Evolutionary conservation across 768 basidiomycete genomes (phyloP).

Genomic region (Mycena rosella): DNA sequence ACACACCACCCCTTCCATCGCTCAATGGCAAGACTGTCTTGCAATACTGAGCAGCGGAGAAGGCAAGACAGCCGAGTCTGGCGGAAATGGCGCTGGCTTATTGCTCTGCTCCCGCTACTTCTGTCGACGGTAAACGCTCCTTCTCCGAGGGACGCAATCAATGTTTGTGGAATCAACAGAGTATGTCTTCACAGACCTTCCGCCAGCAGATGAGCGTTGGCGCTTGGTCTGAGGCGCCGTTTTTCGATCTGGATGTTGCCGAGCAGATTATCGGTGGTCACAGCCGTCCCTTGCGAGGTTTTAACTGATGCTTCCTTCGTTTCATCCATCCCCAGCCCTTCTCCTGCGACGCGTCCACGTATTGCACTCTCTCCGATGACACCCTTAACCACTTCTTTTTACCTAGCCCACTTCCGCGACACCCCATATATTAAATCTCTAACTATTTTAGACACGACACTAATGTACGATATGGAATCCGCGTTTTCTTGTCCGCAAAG

Average conservation of each 20-base stretch:
- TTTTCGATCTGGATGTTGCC: constrained; percentile 9
- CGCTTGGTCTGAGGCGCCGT: constrained; percentile 23
- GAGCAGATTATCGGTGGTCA: background rate
- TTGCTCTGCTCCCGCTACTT: constrained; percentile 25
- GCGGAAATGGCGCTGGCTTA: constrained; percentile 27
- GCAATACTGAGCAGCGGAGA: constrained; percentile 20
- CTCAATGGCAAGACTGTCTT: constrained; percentile 19
- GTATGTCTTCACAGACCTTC: too few relatives aligned
- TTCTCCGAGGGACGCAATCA: constrained; percentile 33
- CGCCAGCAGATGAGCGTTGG: constrained; percentile 33
- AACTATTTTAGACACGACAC: constrained; percentile 9
- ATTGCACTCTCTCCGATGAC: background rate
- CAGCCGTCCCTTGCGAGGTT: background rate
- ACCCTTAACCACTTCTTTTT: background rate
- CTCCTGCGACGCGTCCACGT: background rate
- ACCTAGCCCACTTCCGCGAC: constrained; percentile 2
- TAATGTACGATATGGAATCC: constrained; percentile 9
- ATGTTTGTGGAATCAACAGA: constrained; percentile 29
- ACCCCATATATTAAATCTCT: constrained; percentile 4
- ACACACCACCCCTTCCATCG: background rate
- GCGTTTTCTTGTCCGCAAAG: constrained; percentile 7
- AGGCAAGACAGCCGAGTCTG: constrained; percentile 1
- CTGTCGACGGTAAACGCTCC: constrained; percentile 25
- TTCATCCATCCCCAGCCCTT: background rate
- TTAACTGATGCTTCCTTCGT: background rate